Base-by-base conservation (phyloP, 106 monocot species). In the Platanthera zijinensis region DNA sequence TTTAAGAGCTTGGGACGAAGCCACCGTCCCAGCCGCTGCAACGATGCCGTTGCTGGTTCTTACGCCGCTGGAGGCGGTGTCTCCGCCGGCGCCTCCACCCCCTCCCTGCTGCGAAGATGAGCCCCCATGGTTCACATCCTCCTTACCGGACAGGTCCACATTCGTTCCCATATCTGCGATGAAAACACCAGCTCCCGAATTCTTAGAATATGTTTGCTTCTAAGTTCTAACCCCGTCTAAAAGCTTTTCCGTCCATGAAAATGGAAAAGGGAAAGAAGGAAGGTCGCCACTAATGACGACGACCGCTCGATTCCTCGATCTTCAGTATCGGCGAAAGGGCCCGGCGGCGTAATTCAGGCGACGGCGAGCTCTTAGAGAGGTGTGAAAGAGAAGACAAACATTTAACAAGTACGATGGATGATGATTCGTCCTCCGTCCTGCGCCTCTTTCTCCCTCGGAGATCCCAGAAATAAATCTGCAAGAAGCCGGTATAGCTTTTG, bases 91-190 rank as follows among this genome's bases (percentile, higher is more conserved):
- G 6, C 53, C 84, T 0, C 39, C 83, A 46, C 78, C 78, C 56
- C 69, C 83, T 15, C 52, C 74, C 47, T 13, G 48, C 54, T 62
- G 46, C 47, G 64, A 73, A 19, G 68, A 68, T 18, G 53, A 70
- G 17, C 76, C 76, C 1, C 75, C 79, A 53, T 70, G 50, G 46
- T 73, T 51, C 75, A 73, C 84, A 25, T 83, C 82, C 72, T 74
- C 79, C 21, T 72, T 73, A 50, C 77, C 82, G 8, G 75, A 50
- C n/a, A 69, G 83, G 57, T 82, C 84, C 84, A 84, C 84, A 73
- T 77, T 84, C n/a, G 87, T 80, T 2, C 73, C 81, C 87, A 87
- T 87, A 87, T 87, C 76, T 25, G 18, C 51, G 50, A 14, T 6
- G 51, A 50, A 21, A 50, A 72, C 22, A 17, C 19, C 51, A 21